Evolutionary conservation across 108 stramenopile species (phyloP).

Genomic region (Fistulifera solaris): DNA sequence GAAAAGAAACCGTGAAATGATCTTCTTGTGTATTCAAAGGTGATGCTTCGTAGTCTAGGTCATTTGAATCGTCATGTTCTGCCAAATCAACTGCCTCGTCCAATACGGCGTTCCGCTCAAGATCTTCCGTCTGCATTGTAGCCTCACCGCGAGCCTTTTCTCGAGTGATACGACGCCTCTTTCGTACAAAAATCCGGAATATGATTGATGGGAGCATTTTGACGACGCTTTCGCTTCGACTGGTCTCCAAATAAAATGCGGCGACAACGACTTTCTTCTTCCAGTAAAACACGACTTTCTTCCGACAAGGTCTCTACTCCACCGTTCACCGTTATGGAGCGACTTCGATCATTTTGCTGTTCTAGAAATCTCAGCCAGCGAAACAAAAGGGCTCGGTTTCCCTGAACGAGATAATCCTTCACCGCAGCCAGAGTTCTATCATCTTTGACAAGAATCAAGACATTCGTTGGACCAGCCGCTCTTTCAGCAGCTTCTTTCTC

Average conservation of each 20-base stretch:
- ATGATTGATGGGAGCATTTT: conserved; percentile 22
- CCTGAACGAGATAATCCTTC: conserved; percentile 47
- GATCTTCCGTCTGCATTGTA: conserved; percentile 33
- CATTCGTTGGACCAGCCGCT: conserved; percentile 17
- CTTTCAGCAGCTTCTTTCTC: conserved; percentile 12
- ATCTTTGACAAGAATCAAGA: conserved; percentile 89
- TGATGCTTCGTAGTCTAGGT: neutral
- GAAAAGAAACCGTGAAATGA: conserved; percentile 18
- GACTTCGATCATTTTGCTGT: conserved; percentile 50
- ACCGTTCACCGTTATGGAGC: conserved; percentile 31
- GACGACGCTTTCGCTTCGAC: conserved; percentile 9
- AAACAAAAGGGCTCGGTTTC: conserved; percentile 34
- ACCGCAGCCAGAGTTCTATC: conserved; percentile 67
- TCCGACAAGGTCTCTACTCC: conserved; percentile 40
- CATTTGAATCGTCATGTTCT: conserved; percentile 34
- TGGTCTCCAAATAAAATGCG: conserved; percentile 32
- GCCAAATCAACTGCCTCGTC: conserved; percentile 68
- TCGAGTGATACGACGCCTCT: conserved; percentile 44
- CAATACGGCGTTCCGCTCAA: conserved; percentile 54
- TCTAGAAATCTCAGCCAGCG: conserved; percentile 62
- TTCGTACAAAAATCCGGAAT: conserved; percentile 52
- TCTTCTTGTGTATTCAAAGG: conserved; percentile 7
- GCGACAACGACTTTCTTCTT: conserved; percentile 58
- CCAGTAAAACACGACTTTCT: conserved; percentile 61
- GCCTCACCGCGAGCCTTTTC: conserved; percentile 54